phyloP scores from a whole-genome alignment of 2,329 filamentous ascomycete genomes.

The Sphaerulina populicola region DNA sequence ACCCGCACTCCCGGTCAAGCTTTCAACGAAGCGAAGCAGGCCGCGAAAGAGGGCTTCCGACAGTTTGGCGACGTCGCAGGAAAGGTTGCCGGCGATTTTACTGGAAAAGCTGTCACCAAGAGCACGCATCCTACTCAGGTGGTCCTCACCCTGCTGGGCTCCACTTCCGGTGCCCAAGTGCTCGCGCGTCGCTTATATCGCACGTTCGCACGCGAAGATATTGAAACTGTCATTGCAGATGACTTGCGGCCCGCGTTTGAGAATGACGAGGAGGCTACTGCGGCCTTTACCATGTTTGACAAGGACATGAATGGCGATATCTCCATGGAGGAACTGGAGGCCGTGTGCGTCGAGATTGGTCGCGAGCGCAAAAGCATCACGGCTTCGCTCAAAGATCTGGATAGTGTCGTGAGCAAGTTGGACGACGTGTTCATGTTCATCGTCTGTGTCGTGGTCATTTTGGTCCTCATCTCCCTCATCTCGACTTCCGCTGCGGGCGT shows the following conservation, averaged over 20 bases:
- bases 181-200: conserved; percentile 82
- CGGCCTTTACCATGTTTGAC: conserved; percentile 86
- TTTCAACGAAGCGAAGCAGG: conserved; percentile 61
- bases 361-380: conserved; percentile 92
- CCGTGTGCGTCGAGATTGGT: conserved; percentile 88
- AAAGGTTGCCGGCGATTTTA: conserved; percentile 83
- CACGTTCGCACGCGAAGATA: conserved; percentile 66
- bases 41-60: conserved; percentile 64
- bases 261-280: conserved; percentile 75
- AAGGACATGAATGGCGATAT: conserved; percentile 96
- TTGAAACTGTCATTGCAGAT: conserved; percentile 67
- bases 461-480: conserved; percentile 83
- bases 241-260: conserved; percentile 73
- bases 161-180: conserved; percentile 66
- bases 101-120: conserved; percentile 59
- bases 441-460: conserved; percentile 67
- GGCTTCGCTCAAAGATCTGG: conserved; percentile 86
- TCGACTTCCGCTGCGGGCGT: conserved; percentile 85
- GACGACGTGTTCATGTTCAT: conserved; percentile 85
- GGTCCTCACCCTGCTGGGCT: conserved; percentile 66
- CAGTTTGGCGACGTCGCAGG: conserved; percentile 80
- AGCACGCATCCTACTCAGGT: conserved; percentile 78
- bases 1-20: conserved; percentile 65
- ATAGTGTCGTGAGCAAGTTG: conserved; percentile 84
- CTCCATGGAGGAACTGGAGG: conserved; percentile 87